Conservation (phyloP, 2,329 filamentous ascomycete species). For the Exophiala sp. region DNA sequence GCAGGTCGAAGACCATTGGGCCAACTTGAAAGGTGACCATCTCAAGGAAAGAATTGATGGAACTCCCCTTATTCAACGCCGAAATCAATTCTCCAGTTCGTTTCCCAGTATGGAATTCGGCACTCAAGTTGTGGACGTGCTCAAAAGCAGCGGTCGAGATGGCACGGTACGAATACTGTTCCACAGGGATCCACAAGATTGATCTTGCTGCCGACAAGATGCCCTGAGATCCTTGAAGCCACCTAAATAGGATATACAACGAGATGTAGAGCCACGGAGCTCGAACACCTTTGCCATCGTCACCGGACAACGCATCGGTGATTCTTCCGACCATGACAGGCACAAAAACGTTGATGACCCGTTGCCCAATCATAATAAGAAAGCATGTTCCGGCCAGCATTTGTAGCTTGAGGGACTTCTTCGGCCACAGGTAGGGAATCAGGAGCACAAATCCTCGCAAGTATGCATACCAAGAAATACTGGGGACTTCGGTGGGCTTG, state of each 20-base stretch:
- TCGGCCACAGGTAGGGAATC: constrained; percentile 95
- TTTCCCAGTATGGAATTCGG: constrained; percentile 95
- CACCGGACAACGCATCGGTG: constrained; percentile 63
- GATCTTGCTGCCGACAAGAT: constrained; percentile 76
- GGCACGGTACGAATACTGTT: constrained; percentile 92
- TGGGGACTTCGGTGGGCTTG: constrained; percentile 75
- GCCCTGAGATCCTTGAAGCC: constrained; percentile 83
- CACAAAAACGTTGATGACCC: constrained; percentile 78
- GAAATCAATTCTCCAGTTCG: constrained; percentile 94
- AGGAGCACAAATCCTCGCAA: constrained; percentile 86
- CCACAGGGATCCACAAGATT: constrained; percentile 90
- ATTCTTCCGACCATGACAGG: constrained; percentile 75
- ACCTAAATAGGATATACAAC: constrained; percentile 69
- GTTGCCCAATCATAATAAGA: constrained; percentile 68
- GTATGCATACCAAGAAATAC: constrained; percentile 95
- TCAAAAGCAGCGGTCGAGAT: constrained; percentile 93
- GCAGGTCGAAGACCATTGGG: constrained; percentile 87
- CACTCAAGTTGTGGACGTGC: constrained; percentile 88
- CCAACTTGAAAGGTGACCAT: constrained; percentile 93
- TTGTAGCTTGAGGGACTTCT: constrained; percentile 69
- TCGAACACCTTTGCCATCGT: constrained; percentile 45
- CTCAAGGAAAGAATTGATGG: constrained; percentile 94
- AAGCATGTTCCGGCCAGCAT: constrained; percentile 78
- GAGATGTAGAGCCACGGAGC: constrained; percentile 70
- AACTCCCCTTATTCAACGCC: constrained; percentile 88